Evolutionary conservation across 495 filamentous ascomycete species (phyloP).

Genomic region (Polyplosphaeria fusca): DNA sequence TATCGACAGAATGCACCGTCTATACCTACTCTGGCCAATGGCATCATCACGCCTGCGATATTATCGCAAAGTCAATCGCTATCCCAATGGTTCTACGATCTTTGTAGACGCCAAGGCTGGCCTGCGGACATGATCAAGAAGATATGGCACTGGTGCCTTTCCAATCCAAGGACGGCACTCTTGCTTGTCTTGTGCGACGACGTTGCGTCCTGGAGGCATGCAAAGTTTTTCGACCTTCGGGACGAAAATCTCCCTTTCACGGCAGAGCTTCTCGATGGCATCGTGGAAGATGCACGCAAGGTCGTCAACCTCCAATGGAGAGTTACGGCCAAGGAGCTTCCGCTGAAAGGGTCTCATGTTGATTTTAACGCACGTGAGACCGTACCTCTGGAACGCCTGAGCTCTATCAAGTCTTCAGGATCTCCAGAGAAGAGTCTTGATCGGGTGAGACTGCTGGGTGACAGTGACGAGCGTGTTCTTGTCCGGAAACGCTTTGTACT

Average conservation of each 20-base stretch:
- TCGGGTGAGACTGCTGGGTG: slow-evolving; percentile 25
- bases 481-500: slow-evolving; percentile 32
- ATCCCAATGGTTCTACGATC: slow-evolving; percentile 24
- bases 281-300: slow-evolving; percentile 29
- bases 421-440: slow-evolving; percentile 30
- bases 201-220: slow-evolving; percentile 28
- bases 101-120: slow-evolving; percentile 24
- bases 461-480: slow-evolving; percentile 26
- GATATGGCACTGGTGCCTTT: slow-evolving; percentile 33
- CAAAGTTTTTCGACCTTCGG: slow-evolving; percentile 30
- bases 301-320: slow-evolving; percentile 33
- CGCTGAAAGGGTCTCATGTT: slow-evolving; percentile 30
- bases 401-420: slow-evolving; percentile 16
- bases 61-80: slow-evolving; percentile 19
- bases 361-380: slow-evolving; percentile 31
- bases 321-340: slow-evolving; percentile 33
- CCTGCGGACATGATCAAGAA: slow-evolving; percentile 11
- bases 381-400: slow-evolving; percentile 31
- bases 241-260: slow-evolving; percentile 35
- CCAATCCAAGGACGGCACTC: slow-evolving; percentile 31
- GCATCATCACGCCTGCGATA: slow-evolving; percentile 17
- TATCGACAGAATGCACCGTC: slow-evolving; percentile 20
- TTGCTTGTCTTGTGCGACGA: slow-evolving; percentile 34
- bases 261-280: slow-evolving; percentile 22
- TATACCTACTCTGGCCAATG: slow-evolving; percentile 15